Conservation (phyloP, 164 flowering plant genomes). For the Aristolochia contorta region DNA sequence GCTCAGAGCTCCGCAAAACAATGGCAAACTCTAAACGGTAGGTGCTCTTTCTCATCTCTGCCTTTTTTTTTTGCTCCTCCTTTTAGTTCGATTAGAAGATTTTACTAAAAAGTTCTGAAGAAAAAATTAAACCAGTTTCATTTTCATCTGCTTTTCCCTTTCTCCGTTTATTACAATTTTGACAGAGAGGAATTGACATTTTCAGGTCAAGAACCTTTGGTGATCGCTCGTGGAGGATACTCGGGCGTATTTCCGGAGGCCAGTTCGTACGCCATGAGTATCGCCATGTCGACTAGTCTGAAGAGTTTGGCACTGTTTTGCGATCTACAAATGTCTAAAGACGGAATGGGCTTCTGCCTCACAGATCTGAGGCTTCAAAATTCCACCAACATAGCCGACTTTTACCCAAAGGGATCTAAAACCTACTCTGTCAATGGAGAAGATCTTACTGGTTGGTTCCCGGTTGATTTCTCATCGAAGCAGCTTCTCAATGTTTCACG, state of each 20-base stretch:
- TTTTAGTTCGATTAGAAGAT: not conserved
- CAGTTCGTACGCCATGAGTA: constrained; percentile 28
- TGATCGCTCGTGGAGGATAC: constrained; percentile 70
- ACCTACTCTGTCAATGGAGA: constrained; percentile 55
- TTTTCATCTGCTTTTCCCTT: no score
- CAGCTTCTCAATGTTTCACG: constrained; percentile 37
- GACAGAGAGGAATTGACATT: not conserved
- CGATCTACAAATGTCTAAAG: constrained; percentile 70
- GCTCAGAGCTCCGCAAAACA: constrained; percentile 22
- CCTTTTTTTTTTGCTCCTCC: not conserved
- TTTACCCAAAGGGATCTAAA: constrained; percentile 35
- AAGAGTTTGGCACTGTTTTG: constrained; percentile 32
- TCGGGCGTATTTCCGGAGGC: constrained; percentile 78
- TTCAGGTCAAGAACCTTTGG: constrained; percentile 52
- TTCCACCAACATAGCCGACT: constrained; percentile 35
- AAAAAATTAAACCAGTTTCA: not conserved
- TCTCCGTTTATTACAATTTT: no score
- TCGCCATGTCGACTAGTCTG: constrained; percentile 27
- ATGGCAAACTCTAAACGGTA: constrained; percentile 61
- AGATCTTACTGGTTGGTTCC: constrained; percentile 51
- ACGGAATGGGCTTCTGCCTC: constrained; percentile 52
- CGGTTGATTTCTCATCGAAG: constrained; percentile 40
- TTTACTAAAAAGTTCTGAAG: no score
- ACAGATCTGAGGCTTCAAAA: constrained; percentile 48
- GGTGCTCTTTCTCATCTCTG: not conserved